Conservation (phyloP, 192 early-diverging fungal genomes). For the Chytriomyces confervae region DNA sequence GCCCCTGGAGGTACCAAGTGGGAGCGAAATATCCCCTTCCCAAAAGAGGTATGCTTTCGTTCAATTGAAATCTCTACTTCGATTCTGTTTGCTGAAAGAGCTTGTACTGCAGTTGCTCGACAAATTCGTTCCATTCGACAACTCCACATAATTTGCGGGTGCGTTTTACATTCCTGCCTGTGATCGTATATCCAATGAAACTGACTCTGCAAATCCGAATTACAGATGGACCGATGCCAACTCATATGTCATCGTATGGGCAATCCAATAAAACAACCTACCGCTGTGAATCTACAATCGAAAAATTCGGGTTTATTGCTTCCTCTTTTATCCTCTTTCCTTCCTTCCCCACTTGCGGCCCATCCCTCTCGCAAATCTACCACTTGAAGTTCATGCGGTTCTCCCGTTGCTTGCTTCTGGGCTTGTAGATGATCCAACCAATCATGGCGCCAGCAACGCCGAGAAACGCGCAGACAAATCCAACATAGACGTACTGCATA, state of each 20-base stretch:
- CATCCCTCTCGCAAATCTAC: not conserved
- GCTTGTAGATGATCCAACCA: conserved; percentile 55
- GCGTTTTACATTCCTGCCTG: not conserved
- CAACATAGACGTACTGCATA: conserved; percentile 58
- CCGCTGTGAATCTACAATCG: not conserved
- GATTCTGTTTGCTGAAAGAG: not conserved
- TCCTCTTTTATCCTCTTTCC: not conserved
- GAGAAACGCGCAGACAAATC: conserved; percentile 54
- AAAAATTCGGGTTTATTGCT: not conserved
- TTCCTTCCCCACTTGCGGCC: too few relatives aligned
- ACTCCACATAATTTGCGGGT: conserved; percentile 10
- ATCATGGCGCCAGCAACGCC: conserved; percentile 50
- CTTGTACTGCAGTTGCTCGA: conserved; percentile 3
- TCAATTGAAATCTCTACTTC: not conserved
- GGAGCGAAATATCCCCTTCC: conserved; percentile 81
- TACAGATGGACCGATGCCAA: not conserved
- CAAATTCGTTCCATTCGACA: conserved; percentile 30
- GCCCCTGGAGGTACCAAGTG: conserved; percentile 79
- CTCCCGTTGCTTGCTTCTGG: conserved; percentile 54
- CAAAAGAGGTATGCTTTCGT: conserved; percentile 56
- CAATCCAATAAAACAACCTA: not conserved
- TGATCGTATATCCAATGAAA: not conserved
- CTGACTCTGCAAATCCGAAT: not conserved
- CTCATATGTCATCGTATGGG: not conserved
- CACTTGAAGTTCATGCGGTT: conserved; percentile 40